These are phyloP conservation scores for Clonostachys chloroleuca DNA, from an alignment of 2,329 filamentous ascomycete genomes.

Conservation along the genomic window DNA sequence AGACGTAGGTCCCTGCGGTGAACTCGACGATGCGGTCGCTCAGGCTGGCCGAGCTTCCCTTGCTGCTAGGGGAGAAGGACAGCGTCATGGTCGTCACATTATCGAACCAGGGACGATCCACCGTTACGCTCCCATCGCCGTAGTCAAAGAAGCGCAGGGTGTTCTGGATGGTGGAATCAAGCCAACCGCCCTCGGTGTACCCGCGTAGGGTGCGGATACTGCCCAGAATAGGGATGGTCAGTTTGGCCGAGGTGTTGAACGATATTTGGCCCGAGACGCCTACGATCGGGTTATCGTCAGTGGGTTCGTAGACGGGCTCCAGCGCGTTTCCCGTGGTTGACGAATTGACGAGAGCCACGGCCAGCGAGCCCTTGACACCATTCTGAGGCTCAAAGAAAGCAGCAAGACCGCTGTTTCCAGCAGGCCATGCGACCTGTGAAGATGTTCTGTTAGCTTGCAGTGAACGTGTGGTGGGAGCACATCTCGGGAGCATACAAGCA, in stretches of 20 bases:
- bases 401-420: slow-evolving; percentile 58
- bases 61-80: slow-evolving; percentile 32
- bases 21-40: slow-evolving; percentile 39
- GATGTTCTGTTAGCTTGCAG: background rate
- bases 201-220: slow-evolving; percentile 61
- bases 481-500: slow-evolving; percentile 17
- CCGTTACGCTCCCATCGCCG: slow-evolving; percentile 34
- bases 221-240: slow-evolving; percentile 54
- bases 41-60: slow-evolving; percentile 24
- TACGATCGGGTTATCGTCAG: slow-evolving; percentile 31
- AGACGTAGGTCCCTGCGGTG: slow-evolving; percentile 47
- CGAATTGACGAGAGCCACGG: slow-evolving; percentile 46
- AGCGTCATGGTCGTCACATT: slow-evolving; percentile 53
- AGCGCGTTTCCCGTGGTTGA: slow-evolving; percentile 35
- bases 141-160: slow-evolving; percentile 35
- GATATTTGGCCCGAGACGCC: slow-evolving; percentile 48
- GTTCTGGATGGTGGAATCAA: slow-evolving; percentile 49
- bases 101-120: slow-evolving; percentile 57
- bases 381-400: slow-evolving; percentile 51
- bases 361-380: slow-evolving; percentile 47
- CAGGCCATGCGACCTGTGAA: slow-evolving; percentile 52
- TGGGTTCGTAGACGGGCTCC: slow-evolving; percentile 32
- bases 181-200: slow-evolving; percentile 52
- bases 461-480: background rate
- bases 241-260: slow-evolving; percentile 52